Base-by-base conservation (phyloP, 2,329 filamentous ascomycete species). In the Sporothrix luriei region DNA sequence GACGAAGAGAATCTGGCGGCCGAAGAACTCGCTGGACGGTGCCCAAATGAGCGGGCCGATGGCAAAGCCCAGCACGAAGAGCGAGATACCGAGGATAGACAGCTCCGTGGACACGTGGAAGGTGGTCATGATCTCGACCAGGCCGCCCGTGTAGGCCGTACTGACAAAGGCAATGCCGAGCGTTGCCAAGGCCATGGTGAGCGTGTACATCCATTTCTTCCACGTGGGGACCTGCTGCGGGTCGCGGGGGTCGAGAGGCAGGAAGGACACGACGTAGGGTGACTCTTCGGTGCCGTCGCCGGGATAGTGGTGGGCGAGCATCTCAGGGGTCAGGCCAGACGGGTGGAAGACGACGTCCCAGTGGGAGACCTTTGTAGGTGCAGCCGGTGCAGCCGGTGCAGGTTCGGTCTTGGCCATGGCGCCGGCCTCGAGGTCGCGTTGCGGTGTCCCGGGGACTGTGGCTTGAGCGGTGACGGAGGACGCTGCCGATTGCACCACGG, bases 161-260 rank as follows among this genome's bases (percentile, higher is more conserved):
- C 88, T 91, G 68, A 87, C 86, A 74, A 93, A 90, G 2, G 91
- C 82, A 40, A 92, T 89, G 38, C 84, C 89, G 55, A 93, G 82
- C 1, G 89, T 90, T 16, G 90, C 87, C 38, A 90, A 74, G 14
- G 90, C 89, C 69, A 90, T 86, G 52, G 90, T 77, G 67, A 85
- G 75, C 1, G 88, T 90, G 72, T 90, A 86, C 40, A 77, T 76
- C 90, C 90, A 93, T 80, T 92, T 92, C 78, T 84, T 85, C 38
- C 75, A 69, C 1, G 75, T 71, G 11, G 83, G 79, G 74, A 88
- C 91, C 64, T 81, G 80, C 82, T 90, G 85, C 0, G 90, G 89
- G 77, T 93, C 90, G 73, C 87, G 85, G 11, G 85, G 84, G 76
- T 93, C 91, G 67, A 87, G 21, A 11, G 49, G 78, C 26, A 91